A percentile compares a stretch with the other conserved stretches of the same genome.
Conservation (phyloP, 2,329 filamentous ascomycete species). For the Sphaerulina musiva region DNA sequence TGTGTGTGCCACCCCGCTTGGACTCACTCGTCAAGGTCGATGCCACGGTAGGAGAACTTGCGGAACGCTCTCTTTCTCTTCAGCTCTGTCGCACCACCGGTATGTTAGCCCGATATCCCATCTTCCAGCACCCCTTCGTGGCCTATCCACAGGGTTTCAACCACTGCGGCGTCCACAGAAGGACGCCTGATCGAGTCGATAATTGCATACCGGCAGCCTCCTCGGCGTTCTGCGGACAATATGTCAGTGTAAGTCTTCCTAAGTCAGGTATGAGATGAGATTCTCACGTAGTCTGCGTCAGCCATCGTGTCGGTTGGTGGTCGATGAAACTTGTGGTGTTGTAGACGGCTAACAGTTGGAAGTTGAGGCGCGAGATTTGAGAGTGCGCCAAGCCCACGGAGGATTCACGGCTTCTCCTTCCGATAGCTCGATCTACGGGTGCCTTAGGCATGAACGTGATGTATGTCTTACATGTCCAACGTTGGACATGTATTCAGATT, state of each 20-base stretch:
- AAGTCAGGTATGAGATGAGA: conserved; percentile 24
- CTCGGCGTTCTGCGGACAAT: conserved; percentile 70
- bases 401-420: no score
- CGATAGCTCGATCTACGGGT: no score
- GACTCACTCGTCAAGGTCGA: conserved; percentile 98
- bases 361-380: no score
- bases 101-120: conserved; percentile 34
- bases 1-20: conserved; percentile 4
- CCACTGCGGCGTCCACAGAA: conserved; percentile 25
- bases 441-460: no score
- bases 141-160: conserved; percentile 39
- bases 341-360: conserved; percentile 22
- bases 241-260: conserved; percentile 14
- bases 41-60: conserved; percentile 99
- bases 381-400: no score
- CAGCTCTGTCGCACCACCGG: conserved; percentile 58
- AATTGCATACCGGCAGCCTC: conserved; percentile 70
- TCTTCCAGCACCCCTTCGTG: conserved; percentile 38
- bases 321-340: conserved; percentile 15
- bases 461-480: no score
- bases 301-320: conserved; percentile 56
- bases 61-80: conserved; percentile 99
- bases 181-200: conserved; percentile 23
- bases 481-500: no score
- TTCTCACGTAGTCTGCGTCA: conserved; percentile 80